Base-by-base conservation (phyloP, 805 yeast genomes). In the Kazachstania africana region DNA sequence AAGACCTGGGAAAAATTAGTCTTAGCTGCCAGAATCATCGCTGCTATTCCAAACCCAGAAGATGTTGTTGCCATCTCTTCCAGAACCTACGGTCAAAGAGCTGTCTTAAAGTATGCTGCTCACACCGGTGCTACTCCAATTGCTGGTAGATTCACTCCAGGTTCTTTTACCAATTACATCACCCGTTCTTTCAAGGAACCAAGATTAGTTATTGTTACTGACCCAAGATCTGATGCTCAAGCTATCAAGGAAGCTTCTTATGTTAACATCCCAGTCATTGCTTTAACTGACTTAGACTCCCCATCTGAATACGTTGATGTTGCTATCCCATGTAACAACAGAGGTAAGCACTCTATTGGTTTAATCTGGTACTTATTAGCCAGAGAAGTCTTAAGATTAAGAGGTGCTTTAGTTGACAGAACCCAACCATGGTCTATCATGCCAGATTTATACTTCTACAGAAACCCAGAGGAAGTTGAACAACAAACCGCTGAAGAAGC, bases 111-210 rank as follows among this genome's bases (percentile, higher is more conserved):
- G 76, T 91, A 80, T 63, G 96, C 99, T 63, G 83, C 95, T 58
- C 97, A 91, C 87, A 87, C 97, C 58, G 97, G 97, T 70, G 95
- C 98, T 55, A 88, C 97, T 55, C 87, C 99, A 65, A 88, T 91
- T 72, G 99, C 98, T 58, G 99, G 99, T 72, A 85, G 99, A 76
- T 91, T 91, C 82, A 91, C 98, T 59, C 99, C 99, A 72, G 99
- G 99, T 83, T 78, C 81, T 75, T 91, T 91, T 91, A 91, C 99
- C 66, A 91, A 91, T 77, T 91, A 91, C 76, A 91, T 88, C 77
- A 91, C 98, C 70, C 88, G 96, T 73, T 84, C 96, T 57, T 91
- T 91, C 95, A 91, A 88, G 75, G 99, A 91, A 77, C 99, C 99
- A 78, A 84, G 99, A 75, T 79, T 91, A 65, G 85, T 91, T 66